Conservation (phyloP, 208 protist species). For the Naegleria gruberi region DNA sequence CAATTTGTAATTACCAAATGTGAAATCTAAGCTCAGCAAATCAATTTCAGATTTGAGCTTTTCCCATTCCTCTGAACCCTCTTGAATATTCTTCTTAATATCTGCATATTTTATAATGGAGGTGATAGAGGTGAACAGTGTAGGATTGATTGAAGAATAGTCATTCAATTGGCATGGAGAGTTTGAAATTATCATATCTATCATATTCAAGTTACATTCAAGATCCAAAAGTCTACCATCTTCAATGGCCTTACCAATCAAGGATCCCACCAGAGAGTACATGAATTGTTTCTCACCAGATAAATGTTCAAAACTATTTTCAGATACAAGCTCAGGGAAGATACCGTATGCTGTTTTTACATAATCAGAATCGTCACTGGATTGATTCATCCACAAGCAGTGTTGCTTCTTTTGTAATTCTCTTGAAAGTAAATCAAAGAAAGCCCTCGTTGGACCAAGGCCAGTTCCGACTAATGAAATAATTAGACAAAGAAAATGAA, state of each 20-base stretch:
- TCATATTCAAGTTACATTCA: too few relatives aligned
- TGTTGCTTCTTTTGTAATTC: conserved; percentile 40
- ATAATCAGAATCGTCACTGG: not conserved
- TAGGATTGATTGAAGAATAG: not conserved
- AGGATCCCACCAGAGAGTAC: not conserved
- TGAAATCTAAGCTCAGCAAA: not conserved
- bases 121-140: not conserved
- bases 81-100: not conserved
- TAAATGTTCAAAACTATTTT: not conserved
- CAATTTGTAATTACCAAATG: not conserved
- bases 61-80: not conserved
- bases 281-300: not conserved
- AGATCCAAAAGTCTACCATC: not conserved
- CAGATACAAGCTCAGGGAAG: not conserved
- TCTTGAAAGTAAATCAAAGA: conserved; percentile 64
- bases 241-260: not conserved
- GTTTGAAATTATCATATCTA: not conserved
- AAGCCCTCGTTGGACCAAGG: conserved; percentile 73
- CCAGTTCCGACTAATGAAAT: conserved; percentile 63
- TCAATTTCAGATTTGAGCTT: not conserved
- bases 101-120: not conserved
- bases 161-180: not conserved
- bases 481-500: too few relatives aligned
- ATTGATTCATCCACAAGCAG: not conserved
- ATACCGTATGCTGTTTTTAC: not conserved